These are phyloP conservation scores for Fusarium coicis DNA, from an alignment of 2,329 filamentous ascomycete genomes.

Conservation along the genomic window DNA sequence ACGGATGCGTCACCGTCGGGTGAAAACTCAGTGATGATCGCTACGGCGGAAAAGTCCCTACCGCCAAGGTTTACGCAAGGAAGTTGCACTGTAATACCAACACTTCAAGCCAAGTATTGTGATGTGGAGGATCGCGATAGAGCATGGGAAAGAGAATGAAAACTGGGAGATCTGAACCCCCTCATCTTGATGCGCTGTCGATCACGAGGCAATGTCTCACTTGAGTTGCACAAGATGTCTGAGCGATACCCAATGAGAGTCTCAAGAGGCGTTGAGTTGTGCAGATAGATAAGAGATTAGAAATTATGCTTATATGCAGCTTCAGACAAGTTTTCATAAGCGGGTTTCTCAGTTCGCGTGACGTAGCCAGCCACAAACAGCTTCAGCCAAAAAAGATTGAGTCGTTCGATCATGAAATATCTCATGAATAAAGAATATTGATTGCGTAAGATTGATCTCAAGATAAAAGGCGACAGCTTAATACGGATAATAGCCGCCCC, in stretches of 20 bases:
- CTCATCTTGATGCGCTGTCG: not conserved
- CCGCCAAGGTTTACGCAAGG: fast-evolving
- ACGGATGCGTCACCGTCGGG: too few relatives aligned
- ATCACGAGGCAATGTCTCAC: constrained; percentile 14
- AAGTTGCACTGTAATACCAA: fast-evolving
- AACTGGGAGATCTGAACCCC: not conserved
- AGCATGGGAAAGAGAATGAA: not conserved
- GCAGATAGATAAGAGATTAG: not conserved
- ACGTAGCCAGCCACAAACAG: not conserved
- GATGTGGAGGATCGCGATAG: not conserved
- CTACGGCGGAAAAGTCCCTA: fast-evolving
- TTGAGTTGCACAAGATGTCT: not conserved
- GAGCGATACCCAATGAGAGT: not conserved
- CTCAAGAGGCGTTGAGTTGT: not conserved
- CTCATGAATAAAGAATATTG: fast-evolving
- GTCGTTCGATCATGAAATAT: too few relatives aligned
- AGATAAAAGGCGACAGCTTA: not conserved
- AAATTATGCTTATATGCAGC: not conserved
- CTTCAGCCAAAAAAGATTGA: too few relatives aligned
- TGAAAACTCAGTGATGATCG: fast-evolving
- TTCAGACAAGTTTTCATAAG: not conserved
- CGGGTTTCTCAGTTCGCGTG: not conserved
- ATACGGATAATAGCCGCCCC: not conserved
- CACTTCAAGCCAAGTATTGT: not conserved
- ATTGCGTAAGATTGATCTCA: fast-evolving